Evolutionary conservation across 225 moss, liverwort and hornwort species (phyloP), one percentile per base, ranked within the genome.

Genomic region (Marchantia polymorpha): DNA sequence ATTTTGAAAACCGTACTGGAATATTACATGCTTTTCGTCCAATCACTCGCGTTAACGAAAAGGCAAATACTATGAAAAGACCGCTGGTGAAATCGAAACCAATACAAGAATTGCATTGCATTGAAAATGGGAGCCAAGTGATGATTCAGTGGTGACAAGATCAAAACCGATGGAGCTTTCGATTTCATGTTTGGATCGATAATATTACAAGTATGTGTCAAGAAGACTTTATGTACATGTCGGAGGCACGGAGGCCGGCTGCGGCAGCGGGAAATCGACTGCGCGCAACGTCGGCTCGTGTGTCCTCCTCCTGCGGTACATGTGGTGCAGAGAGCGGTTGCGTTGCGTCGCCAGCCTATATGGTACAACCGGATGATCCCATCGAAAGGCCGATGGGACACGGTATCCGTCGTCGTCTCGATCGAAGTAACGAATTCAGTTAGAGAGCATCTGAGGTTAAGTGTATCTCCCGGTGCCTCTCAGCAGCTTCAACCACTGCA

Each of bases 171-270:
- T 39, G 39, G 39, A 39, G 39, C 39, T 47, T 69, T 29, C 14
- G 46, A 31, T 68, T 68, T 47, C 69, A 19, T 69, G 47, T 69
- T 69, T 19, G 2, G 69, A 69, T 46, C 19, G 39, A 39, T 69
- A 69, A 9, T 20, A 39, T 69, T 68, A 69, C 69, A 69, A 2
- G 25, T 23, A 66, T 13, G 69, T 19, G 69, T 48, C 69, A 31
- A 46, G 12, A 47, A 48, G 69, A 69, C 69, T 48, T 39, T 69
- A 69, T 69, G 69, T 69, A 69, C 69, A 69, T 47, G 47, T 47
- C 69, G 46, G 47, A 0, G 8, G 69, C 2, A 39, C 47, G 20
- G 39, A 47, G 22, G 3, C 7, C 31, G 69, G 31, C 9, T 11
- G 19, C 14, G 10, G 22, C 8, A 39, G 6, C 16, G 6, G 10